Base-by-base conservation (phyloP, 768 basidiomycete genomes). In the Dacryopinax primogenitus region DNA sequence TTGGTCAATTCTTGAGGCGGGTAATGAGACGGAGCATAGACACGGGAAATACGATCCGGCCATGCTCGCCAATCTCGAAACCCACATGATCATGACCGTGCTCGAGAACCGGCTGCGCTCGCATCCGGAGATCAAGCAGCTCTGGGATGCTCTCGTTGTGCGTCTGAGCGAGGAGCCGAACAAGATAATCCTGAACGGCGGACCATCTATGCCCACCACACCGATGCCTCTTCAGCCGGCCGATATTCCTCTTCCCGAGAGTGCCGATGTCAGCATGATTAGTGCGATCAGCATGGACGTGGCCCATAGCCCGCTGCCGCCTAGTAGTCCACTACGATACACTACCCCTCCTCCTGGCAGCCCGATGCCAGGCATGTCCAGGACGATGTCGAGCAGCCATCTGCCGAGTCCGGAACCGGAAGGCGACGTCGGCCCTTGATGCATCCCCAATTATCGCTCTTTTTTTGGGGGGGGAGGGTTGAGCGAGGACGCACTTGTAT, bases 361-460 rank as follows among this genome's bases (percentile, higher is more conserved):
- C 18, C 51, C 51, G 26, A 32, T 32, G 26, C 51, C 51, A 21
- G 51, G 51, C 26, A 23, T 58, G 26, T 32, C 30, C 9, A 58
- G 51, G 26, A 58, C 51, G 18, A 32, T 58, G 4, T 58, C 51
- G 26, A 58, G 51, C 51, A 58, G 51, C 30, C 51, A 58, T 58
- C 32, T 58, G 51, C 51, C 51, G 13, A 58, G 51, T 30, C 51
- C 51, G 30, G 51, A 58, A 30, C 51, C 51, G 51, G 51, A 58
- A 30, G n/a, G n/a, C n/a, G n/a, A n/a, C n/a, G n/a, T n/a, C n/a
- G n/a, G n/a, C n/a, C n/a, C n/a, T n/a, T n/a, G n/a, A n/a, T n/a
- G n/a, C n/a, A n/a, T n/a, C n/a, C n/a, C n/a, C n/a, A n/a, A n/a
- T n/a, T n/a, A n/a, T 23, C 23, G 41, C 3, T 44, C 18, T 37